These are phyloP conservation scores for Eimeria brunetti DNA, from an alignment of 169 alveolate genomes.

Conservation along the genomic window DNA sequence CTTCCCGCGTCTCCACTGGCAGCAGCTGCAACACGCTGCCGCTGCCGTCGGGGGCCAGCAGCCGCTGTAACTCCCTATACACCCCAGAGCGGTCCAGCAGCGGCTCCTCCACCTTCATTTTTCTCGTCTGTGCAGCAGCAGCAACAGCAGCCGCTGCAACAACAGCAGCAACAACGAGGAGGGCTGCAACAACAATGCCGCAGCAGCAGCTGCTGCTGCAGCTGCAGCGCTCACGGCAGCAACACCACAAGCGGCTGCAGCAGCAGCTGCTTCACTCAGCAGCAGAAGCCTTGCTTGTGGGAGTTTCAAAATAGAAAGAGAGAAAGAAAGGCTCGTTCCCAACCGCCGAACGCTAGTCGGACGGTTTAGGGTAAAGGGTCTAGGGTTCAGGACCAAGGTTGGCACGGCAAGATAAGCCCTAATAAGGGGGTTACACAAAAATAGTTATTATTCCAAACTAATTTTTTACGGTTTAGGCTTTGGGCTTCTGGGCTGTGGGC, in stretches of 20 bases:
- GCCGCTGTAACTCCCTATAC: conserved; percentile 58
- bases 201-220: background rate
- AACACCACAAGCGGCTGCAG: background rate
- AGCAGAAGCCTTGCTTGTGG: background rate
- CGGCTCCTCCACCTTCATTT: conserved; percentile 62
- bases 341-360: background rate
- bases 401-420: background rate
- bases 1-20: conserved; percentile 41
- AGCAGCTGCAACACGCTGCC: conserved; percentile 57
- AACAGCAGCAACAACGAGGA: background rate
- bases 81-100: conserved; percentile 66
- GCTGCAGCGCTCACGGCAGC: background rate
- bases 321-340: background rate
- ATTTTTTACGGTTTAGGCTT: background rate
- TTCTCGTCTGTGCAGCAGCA: background rate
- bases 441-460: background rate
- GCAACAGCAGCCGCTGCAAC: conserved; percentile 18
- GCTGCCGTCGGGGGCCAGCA: conserved; percentile 49
- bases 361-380: background rate
- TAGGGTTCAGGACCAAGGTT: too few species aligned
- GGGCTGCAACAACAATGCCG: background rate
- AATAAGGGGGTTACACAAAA: background rate
- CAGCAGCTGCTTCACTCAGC: background rate
- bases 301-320: background rate
- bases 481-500: background rate